Evolutionary conservation across 495 filamentous ascomycete species (phyloP), one percentile per base, ranked within the genome.

Genomic region (Penicillium diatomitis): DNA sequence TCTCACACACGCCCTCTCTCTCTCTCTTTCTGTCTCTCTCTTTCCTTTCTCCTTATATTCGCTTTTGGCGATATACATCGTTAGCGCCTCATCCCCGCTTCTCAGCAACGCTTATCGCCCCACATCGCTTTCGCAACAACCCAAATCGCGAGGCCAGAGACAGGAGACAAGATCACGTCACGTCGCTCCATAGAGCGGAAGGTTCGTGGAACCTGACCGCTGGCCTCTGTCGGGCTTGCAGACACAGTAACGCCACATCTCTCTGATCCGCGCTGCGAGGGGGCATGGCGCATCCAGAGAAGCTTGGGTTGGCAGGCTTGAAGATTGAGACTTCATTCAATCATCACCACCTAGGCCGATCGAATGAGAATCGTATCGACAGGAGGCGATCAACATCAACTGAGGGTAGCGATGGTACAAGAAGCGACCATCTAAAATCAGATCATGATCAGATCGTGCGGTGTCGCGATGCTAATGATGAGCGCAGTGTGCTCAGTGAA

Each of bases 391-490:
- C 54, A 56, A 53, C 60, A 50, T 52, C 54, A 56, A 53, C 60
- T 48, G 45, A 49, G 50, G 53, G 55, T 58, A 59, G 65, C 56
- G 67, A 68, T 67, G 66, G 63, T 66, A 68, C 66, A 67, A 63
- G 68, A 57, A 67, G 63, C 69, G 69, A 72, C 56, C 64, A 57
- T 60, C 68, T 60, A 62, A 70, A 67, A 54, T 58, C 57, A 54
- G 62, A 57, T 67, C 62, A 65, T 61, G 63, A 69, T 57, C 64
- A 65, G 59, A 54, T 50, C 63, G 64, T 65, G 67, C 63, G 42
- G 46, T 52, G 62, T 63, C 64, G 60, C 67, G 70, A 66, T 70
- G 65, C 68, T 70, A 64, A 74, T 67, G 62, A 70, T 58, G 68
- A 71, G 56, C 58, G 55, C 62, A 74, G 67, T 70, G 63, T 64